Percentiles rank a stretch among this genome's conserved stretches.
Conservation (phyloP, 1,284 basidiomycete species). For the Sphagnurus paluster region DNA sequence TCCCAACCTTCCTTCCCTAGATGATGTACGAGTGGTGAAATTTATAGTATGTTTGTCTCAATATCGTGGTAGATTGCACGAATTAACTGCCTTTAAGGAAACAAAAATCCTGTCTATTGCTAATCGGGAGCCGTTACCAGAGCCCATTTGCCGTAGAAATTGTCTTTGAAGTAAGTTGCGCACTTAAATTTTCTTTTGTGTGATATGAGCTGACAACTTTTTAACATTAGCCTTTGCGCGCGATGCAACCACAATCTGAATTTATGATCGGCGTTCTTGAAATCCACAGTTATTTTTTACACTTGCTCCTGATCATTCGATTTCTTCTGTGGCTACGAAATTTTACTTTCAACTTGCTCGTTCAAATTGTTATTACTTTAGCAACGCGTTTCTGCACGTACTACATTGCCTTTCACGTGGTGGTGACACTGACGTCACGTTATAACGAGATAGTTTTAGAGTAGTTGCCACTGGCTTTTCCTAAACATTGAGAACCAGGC, state of each 20-base stretch:
- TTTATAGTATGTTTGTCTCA: too few relatives aligned
- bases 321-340: too few relatives aligned
- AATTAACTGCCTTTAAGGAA: constrained; percentile 1
- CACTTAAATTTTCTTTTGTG: not conserved
- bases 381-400: not conserved
- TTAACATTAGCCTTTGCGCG: not conserved
- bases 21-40: not conserved
- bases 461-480: too few relatives aligned
- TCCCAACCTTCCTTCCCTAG: not conserved
- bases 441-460: not conserved
- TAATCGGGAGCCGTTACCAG: constrained; percentile 12
- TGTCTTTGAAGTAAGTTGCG: constrained; percentile 14
- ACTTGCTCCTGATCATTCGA: too few relatives aligned
- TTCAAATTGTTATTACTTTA: not conserved
- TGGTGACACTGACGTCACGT: not conserved
- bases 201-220: not conserved
- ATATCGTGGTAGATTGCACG: too few relatives aligned
- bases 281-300: too few relatives aligned
- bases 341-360: too few relatives aligned
- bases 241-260: not conserved
- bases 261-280: too few relatives aligned
- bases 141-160: constrained; percentile 16
- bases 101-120: not conserved
- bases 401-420: not conserved
- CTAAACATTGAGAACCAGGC: not conserved